These are phyloP conservation scores for Myxozyma mucilagina DNA, from an alignment of 805 yeast genomes.

Conservation along the genomic window DNA sequence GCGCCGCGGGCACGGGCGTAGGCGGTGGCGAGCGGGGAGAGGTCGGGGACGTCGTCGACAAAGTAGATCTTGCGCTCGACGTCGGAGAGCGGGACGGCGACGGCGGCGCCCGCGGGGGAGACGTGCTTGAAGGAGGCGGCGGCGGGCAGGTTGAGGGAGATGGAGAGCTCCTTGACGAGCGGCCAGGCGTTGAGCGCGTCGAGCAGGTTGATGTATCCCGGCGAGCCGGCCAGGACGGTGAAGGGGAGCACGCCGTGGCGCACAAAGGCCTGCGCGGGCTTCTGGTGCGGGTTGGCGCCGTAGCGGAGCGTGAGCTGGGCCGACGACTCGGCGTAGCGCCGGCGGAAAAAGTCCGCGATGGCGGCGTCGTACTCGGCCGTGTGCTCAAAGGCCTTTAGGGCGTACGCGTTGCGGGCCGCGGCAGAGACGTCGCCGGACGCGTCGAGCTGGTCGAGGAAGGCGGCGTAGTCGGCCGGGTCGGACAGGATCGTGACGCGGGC, in stretches of 20 bases:
- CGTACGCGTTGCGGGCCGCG: conserved; percentile 76
- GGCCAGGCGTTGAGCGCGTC: conserved; percentile 99
- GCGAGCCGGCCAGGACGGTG: conserved; percentile 90
- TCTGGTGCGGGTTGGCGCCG: conserved; percentile 99
- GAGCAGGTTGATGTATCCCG: conserved; percentile 94
- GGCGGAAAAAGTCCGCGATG: conserved; percentile 95
- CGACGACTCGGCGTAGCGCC: conserved; percentile 86
- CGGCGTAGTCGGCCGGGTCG: conserved; percentile 91
- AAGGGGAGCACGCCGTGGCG: conserved; percentile 86
- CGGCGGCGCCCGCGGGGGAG: conserved; percentile 98
- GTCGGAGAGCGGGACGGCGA: conserved; percentile 89
- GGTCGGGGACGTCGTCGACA: conserved; percentile 75
- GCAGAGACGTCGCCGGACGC: conserved; percentile 68
- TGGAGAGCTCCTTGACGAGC: conserved; percentile 92
- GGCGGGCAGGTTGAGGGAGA: conserved; percentile 92
- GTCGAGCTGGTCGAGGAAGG: conserved; percentile 77
- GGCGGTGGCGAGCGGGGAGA: conserved; percentile 96
- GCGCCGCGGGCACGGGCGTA: conserved; percentile 99
- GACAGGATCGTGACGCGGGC: conserved; percentile 92
- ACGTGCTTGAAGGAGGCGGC: conserved; percentile 99
- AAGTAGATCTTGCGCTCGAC: conserved; percentile 93
- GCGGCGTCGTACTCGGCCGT: conserved; percentile 97
- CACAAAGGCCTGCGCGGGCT: conserved; percentile 97
- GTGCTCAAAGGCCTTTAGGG: conserved; percentile 89
- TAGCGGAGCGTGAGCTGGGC: conserved; percentile 93